Base-by-base conservation (phyloP, 2,329 filamentous ascomycete species). In the Colletotrichum sp. region DNA sequence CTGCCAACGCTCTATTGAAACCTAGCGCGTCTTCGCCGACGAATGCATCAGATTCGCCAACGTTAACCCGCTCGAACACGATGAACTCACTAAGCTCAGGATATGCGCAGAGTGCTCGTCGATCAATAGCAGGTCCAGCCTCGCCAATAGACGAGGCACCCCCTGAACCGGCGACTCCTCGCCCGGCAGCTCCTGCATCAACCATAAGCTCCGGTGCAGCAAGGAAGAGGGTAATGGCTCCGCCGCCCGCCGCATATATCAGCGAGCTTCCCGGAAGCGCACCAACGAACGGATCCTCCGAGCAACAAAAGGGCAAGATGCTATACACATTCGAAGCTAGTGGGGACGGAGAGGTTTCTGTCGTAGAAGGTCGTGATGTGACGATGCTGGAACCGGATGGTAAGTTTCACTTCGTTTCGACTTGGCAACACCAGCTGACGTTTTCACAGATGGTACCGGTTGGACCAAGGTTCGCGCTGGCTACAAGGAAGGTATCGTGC, bases 31-130 rank as follows among this genome's bases (percentile, higher is more conserved):
- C 79, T 14, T 80, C 83, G 16, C 71, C 81, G 7, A 89, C 90
- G 43, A 86, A 90, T 18, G 87, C 92, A 6, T 39, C 72, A 26
- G 93, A 95, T 74, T 87, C 93, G 68, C 93, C 95, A 0, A 88
- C 90, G 9, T 87, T 98, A 68, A 94, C 90, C 77, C 91, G 96
- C 55, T 94, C 94, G 77, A 95, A 98, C 82, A 99, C 96, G 0
- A 95, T 98, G 89, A 97, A 93, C 79, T 98, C 95, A 1, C 86
- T 98, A 32, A 97, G 94, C 83, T 98, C 96, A 0, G 96, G 95
- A 13, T 98, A 96, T 82, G 94, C 95, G 4, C 93, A 93, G 18
- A 95, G 93, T 81, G 95, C 94, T 2, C 92, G 94, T 74, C 90
- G 95, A 72, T 96, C 95, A 6, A 89, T 96, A 72, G 93, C 94